Evolutionary conservation across 169 alveolate genomes (phyloP), one percentile per base, ranked within the genome.

Genomic region (Plasmodium vinckei): DNA sequence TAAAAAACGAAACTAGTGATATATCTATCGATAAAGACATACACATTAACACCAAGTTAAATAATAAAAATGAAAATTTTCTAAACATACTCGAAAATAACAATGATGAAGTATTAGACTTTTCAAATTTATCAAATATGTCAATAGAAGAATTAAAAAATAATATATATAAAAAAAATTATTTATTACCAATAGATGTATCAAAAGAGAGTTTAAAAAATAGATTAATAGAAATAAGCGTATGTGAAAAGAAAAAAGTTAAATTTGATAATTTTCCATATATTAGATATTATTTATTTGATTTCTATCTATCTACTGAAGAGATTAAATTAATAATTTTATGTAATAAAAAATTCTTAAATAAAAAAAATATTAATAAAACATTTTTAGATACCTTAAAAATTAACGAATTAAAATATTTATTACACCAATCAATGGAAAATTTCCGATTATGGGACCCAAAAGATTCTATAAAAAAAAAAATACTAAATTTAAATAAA

Each of bases 391-490:
- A 86, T 27, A 57, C 87, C 0, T 53, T 86, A 69, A 21, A 68
- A 10, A 46, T 70, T 42, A 86, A 86, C 54, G 91, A 86, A 70
- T 47, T 86, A 19, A 86, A 86, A 19, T 71, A 86, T 72, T 56
- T 86, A 9, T 56, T 86, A 42, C 91, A 86, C 47, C 69, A 86
- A 61, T 56, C 91, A 7, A 69, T 86, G 91, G 91, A 86, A 70
- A 69, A 86, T 86, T 69, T 86, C n/a, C 91, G 91, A 0, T 73
- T 86, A 23, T 86, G 91, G 91, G 87, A 86, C 49, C 91, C 91
- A 9, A 49, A 70, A 1, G 91, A 86, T 86, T 6, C 27, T 13
- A 46, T 71, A 9, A 86, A 70, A 46, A 86, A 57, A 64, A 86
- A 86, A 56, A 44, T 86, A 27, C 51, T 86, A 69, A 68, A 86